Base-by-base conservation (phyloP, 768 basidiomycete species). In the Cubamyces lactineus region DNA sequence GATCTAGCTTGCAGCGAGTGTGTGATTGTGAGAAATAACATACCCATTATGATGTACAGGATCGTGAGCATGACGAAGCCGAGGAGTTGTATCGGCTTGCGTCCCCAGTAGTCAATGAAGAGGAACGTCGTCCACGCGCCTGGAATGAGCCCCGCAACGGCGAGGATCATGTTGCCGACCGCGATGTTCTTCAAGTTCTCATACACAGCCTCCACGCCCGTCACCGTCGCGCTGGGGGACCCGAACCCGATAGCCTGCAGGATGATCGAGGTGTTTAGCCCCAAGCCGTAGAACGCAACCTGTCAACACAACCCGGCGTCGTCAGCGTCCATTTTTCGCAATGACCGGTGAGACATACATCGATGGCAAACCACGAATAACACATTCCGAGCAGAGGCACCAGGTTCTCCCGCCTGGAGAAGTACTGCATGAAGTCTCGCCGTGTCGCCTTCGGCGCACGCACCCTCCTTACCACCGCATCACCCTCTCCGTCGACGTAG, bases 361-460 rank as follows among this genome's bases (percentile, higher is more conserved):
- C 92, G 23, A 94, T 84, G 5, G 92, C 93, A 64, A 96, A 96
- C 94, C 94, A 96, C 9, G 88, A 90, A 72, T 88, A 96, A 0
- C 91, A 75, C 1, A 87, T 82, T 23, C 92, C 94, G 46, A 95
- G 72, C 57, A 96, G 82, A 56, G 94, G 76, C 75, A 94, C 95
- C 66, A 81, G 73, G 73, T 96, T 92, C 74, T 86, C 69, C 88
- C 87, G 88, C 68, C 88, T 76, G 52, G 84, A 75, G 70, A 92
- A 95, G 78, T 91, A 79, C 0, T 62, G 61, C 0, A 68, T 0
- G 77, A 97, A 97, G 77, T 84, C 82, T 11, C 63, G 42, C 48
- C 72, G 65, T 17, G 74, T 66, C 12, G 80, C 80, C 67, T 77
- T 76, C 53, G 80, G 82, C 8, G 78, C 75, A 11, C 71, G 72